Evolutionary conservation across 1,284 basidiomycete genomes (phyloP), one percentile per base, ranked within the genome.

Genomic region (Apiotrichum gracile): DNA sequence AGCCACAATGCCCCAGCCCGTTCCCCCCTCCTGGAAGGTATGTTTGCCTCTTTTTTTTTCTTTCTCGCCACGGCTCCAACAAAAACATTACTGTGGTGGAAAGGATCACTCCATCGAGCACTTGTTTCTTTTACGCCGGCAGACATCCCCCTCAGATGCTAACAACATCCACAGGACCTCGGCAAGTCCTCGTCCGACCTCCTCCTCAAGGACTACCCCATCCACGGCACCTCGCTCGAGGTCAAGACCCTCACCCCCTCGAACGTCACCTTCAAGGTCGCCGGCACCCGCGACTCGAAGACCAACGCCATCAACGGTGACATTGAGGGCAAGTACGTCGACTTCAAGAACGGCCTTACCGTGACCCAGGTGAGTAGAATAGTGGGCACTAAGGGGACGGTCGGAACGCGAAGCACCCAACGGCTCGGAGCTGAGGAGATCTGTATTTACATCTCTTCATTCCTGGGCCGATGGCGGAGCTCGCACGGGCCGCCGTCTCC

Each of bases 151-250:
- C 43, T 5, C 49, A 33, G 24, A 21, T n/a, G n/a, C 26, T n/a
- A 26, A 52, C 49, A 19, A 52, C 52, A 33, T 22, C 25, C 21
- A 38, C 52, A 92, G 89, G 90, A 94, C 78, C 85, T 93, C 71
- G 94, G 93, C 78, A 96, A 96, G 85, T 92, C 91, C 66, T 91
- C 92, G 77, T 89, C 86, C 72, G 94, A 98, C 82, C 80, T 97
- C 64, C 82, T 98, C 66, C 81, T 81, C 77, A 93, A 88, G 82
- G 96, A 98, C 82, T 97, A 87, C 82, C 86, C 84, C 69, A 87
- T 92, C 65, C 65, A 78, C 80, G 67, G 87, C 84, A 86, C 82
- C 55, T 77, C 81, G 51, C 83, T 93, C 66, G 88, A 92, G 78
- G 87, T 93, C 74, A 97, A 97, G 85, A 98, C 94, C 63, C 85